Conservation (phyloP, 148 eudicot species). For the Vaccinium myrtillus region DNA sequence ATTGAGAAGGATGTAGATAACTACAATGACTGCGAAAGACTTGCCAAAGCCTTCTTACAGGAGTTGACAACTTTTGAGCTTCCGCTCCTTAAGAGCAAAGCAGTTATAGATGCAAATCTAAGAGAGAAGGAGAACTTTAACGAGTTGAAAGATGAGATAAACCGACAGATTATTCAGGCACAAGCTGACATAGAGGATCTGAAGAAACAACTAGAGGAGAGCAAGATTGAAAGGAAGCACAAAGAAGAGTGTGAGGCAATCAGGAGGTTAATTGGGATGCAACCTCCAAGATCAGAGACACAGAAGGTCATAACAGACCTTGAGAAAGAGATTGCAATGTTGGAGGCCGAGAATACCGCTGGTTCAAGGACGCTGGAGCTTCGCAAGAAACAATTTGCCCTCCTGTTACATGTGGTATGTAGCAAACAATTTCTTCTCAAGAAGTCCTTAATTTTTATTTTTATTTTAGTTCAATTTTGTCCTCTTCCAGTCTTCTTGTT, state of each 20-base stretch:
- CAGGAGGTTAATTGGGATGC: constrained; percentile 74
- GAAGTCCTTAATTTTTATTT: not conserved
- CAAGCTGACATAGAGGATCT: constrained; percentile 82
- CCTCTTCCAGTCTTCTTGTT: not conserved
- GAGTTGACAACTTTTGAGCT: constrained; percentile 91
- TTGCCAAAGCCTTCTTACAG: constrained; percentile 80
- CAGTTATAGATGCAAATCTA: constrained; percentile 80
- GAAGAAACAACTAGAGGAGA: constrained; percentile 81
- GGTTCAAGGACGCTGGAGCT: constrained; percentile 78
- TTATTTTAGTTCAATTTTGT: not conserved
- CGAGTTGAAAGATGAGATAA: constrained; percentile 81
- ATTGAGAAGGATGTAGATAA: constrained; percentile 79
- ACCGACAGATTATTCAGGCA: constrained; percentile 72
- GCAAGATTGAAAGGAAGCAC: constrained; percentile 90
- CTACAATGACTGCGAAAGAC: constrained; percentile 76
- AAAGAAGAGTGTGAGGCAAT: constrained; percentile 96
- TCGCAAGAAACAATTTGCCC: constrained; percentile 92
- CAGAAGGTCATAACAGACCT: constrained; percentile 68
- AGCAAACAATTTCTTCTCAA: not conserved
- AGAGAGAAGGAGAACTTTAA: constrained; percentile 89
- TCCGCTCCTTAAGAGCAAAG: constrained; percentile 82
- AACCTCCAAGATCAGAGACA: constrained; percentile 82
- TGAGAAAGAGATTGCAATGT: constrained; percentile 74
- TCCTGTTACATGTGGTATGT: constrained; percentile 93
- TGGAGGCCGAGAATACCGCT: constrained; percentile 81